Percentiles rank a stretch among this genome's conserved stretches.
phyloP scores from a whole-genome alignment of 805 yeast species.

The Pichia californica region DNA sequence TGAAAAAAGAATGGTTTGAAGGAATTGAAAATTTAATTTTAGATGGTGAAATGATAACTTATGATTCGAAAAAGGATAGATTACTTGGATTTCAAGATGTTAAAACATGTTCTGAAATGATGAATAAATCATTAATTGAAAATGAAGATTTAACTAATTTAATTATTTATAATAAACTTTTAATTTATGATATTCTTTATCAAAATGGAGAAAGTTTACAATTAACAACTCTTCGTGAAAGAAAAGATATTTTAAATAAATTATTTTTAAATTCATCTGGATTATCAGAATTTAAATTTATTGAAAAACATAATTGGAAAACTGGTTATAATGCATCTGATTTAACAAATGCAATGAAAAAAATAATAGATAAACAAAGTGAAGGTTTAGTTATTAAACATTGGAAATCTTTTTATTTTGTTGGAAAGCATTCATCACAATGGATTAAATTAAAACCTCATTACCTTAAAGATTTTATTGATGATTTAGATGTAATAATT shows the following conservation, averaged over 20 bases:
- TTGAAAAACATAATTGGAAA: slow-evolving; percentile 34
- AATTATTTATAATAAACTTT: slow-evolving; percentile 42
- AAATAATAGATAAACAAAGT: slow-evolving; percentile 54
- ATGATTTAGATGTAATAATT: slow-evolving; percentile 70
- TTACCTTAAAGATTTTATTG: slow-evolving; percentile 79
- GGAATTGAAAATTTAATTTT: slow-evolving; percentile 37
- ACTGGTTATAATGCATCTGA: slow-evolving; percentile 35
- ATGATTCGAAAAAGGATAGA: slow-evolving; percentile 48
- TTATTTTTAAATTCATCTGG: slow-evolving; percentile 36
- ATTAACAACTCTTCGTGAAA: slow-evolving; percentile 42
- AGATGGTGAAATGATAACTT: slow-evolving; percentile 94
- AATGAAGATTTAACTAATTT: slow-evolving; percentile 12
- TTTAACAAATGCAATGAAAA: slow-evolving; percentile 47
- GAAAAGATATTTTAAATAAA: slow-evolving; percentile 47
- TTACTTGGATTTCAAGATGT: slow-evolving; percentile 74
- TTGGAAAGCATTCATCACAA: slow-evolving; percentile 50
- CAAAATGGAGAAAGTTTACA: slow-evolving; percentile 63
- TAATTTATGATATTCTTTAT: slow-evolving; percentile 68
- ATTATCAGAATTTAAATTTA: slow-evolving; percentile 44
- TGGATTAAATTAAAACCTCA: slow-evolving; percentile 95
- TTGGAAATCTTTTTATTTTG: slow-evolving; percentile 47
- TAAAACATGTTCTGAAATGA: slow-evolving; percentile 35
- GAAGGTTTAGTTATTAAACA: slow-evolving; percentile 83
- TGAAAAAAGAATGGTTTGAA: slow-evolving; percentile 26
- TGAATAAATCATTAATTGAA: not conserved